Conservation (phyloP, 768 basidiomycete genomes). For the Boletellus ananiceps region DNA sequence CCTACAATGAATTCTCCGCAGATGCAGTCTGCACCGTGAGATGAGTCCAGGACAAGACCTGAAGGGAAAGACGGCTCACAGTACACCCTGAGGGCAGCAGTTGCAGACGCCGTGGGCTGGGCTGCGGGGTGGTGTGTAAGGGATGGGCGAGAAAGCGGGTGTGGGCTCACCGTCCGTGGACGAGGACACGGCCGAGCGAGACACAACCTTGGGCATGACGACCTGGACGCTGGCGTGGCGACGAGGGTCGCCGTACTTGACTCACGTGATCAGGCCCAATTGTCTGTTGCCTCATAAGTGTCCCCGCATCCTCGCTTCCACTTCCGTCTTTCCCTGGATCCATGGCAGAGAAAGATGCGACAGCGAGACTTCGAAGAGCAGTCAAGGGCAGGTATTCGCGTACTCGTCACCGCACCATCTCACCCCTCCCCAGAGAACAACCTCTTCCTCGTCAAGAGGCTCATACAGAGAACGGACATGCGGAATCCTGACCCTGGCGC, state of each 20-base stretch:
- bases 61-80: constrained; percentile 44
- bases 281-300: constrained; percentile 18
- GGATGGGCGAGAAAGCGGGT: background rate
- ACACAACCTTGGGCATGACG: constrained; percentile 88
- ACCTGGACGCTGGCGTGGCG: background rate
- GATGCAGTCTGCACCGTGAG: constrained; percentile 58
- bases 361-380: constrained; percentile 68
- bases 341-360: constrained; percentile 84
- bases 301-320: constrained; percentile 19
- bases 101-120: constrained; percentile 73
- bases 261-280: constrained; percentile 31
- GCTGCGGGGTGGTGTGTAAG: constrained; percentile 38
- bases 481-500: constrained; percentile 81
- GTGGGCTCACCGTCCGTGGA: constrained; percentile 68
- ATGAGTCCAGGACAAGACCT: constrained; percentile 5
- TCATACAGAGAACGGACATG: constrained; percentile 82
- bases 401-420: constrained; percentile 5
- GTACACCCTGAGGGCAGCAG: constrained; percentile 74
- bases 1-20: constrained; percentile 84
- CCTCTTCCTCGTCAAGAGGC: constrained; percentile 85
- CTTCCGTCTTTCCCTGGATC: constrained; percentile 19
- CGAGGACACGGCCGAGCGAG: constrained; percentile 82
- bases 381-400: constrained; percentile 56
- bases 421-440: constrained; percentile 71
- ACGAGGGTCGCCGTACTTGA: constrained; percentile 2